Evolutionary conservation across 2,329 filamentous ascomycete species (phyloP), one percentile per base, ranked within the genome.

Genomic region (Periconia sp.): DNA sequence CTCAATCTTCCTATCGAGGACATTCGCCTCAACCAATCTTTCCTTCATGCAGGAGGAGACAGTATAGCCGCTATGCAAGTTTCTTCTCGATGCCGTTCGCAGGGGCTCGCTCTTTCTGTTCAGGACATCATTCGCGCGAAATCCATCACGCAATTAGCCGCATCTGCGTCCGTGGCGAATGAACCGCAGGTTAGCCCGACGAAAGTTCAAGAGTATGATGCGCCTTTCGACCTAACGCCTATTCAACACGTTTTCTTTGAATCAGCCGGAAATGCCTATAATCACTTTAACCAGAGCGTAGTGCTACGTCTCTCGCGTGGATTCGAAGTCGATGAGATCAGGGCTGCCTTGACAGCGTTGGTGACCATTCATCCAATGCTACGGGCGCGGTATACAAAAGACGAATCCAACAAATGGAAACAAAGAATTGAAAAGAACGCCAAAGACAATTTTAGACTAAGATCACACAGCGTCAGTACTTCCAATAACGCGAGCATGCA

Each of bases 281-380:
- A 66, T 37, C 59, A 70, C 40, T 72, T 71, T 63, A 72, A 71
- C 31, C 69, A 72, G 45, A 68, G 68, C 27, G 64, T 69, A 13
- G 49, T 69, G 2, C 59, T 71, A 11, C 61, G 62, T 37, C 56
- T 70, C 6, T 47, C 56, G 1, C 56, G 65, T 6, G 58, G 54
- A 7, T 63, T 69, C 27, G 66, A 71, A 14, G 18, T 58, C 13
- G 42, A 60, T 1, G 66, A 69, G 31, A 56, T 74, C 14, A 47
- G 58, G 27, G 30, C 49, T 14, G 73, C 74, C 1, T 49, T 77
- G 1, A 57, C 60, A 18, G 61, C 64, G 0, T 51, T 77, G 6
- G 64, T 75, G 1, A 50, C 57, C 10, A 65, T 60, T 14, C 76
- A 78, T 52, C 70, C 74, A 5, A 76, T 78, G 72, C 59, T 78